Conservation (phyloP, 108 stramenopile genomes). For the Cyclotella kingstonii region DNA sequence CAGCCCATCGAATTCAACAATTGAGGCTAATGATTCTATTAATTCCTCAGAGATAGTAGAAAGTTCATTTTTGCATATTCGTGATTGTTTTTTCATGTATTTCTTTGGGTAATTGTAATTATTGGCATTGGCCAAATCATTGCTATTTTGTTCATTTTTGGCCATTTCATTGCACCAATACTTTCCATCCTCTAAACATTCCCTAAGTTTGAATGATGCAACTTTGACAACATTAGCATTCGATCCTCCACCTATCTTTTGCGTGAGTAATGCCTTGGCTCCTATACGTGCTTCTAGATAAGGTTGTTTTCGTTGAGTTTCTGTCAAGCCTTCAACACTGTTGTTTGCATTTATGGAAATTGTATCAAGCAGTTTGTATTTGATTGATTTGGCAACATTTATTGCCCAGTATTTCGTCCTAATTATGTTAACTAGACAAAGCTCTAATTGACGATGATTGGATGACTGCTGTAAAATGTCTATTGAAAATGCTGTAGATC, state of each 20-base stretch:
- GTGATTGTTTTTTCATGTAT: neutral
- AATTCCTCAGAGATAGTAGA: constrained; percentile 22
- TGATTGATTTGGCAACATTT: constrained; percentile 32
- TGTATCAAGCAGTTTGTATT: constrained; percentile 14
- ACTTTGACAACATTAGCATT: constrained; percentile 50
- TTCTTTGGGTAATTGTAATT: constrained; percentile 2
- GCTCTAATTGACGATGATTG: constrained; percentile 57
- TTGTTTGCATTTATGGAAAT: neutral
- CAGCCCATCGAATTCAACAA: constrained; percentile 87
- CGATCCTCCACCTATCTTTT: constrained; percentile 65
- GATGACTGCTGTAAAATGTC: constrained; percentile 5
- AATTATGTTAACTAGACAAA: constrained; percentile 61
- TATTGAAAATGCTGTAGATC: neutral
- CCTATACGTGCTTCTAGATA: constrained; percentile 79
- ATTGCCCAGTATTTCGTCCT: constrained; percentile 69
- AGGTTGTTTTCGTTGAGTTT: constrained; percentile 32
- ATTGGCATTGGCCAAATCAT: neutral
- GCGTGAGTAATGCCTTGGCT: constrained; percentile 71
- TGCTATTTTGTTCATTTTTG: constrained; percentile 1
- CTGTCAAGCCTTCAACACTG: neutral
- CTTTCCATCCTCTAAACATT: constrained; percentile 58
- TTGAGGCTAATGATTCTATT: constrained; percentile 61
- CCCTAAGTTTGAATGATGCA: constrained; percentile 52
- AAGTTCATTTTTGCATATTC: constrained; percentile 13
- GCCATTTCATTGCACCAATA: constrained; percentile 44